Evolutionary conservation across 2,329 filamentous ascomycete species (phyloP), one percentile per base, ranked within the genome.

Genomic region (Cladosporium phlei): DNA sequence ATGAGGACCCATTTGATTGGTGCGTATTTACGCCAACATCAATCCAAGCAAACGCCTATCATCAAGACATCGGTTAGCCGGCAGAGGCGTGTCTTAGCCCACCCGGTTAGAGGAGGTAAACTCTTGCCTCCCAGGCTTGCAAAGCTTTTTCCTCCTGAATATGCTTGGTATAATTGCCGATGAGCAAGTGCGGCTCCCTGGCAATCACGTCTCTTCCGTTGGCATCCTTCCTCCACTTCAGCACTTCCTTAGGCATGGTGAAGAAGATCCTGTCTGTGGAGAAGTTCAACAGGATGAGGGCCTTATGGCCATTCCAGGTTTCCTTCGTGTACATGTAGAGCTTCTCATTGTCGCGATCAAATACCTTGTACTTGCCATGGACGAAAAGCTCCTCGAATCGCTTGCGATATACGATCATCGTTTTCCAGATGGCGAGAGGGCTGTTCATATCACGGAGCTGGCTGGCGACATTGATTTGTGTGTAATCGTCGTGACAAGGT

Each of bases 401-500:
- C 59, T 85, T 85, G 52, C 85, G 75, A 39, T 81, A 59, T 19
- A 66, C 46, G 17, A 62, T 45, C 46, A 83, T 73, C 30, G 28
- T 40, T 8, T 76, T 73, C 74, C 83, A 89, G 62, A 79, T 84
- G 48, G 71, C 66, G 59, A 82, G 78, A 20, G 82, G 73, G 7
- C 76, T 80, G n/a, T 69, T 59, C 2, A 59, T 59, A 49, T 78
- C 69, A 3, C 57, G 57, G 3, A 70, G 59, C 60, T 85, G 79
- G 1, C 68, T 57, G 2, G 72, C 74, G 21, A 79, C 83, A 57
- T 89, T 89, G 66, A 83, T 70, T 14, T 69, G 63, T 2, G 60
- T 61, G 61, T 80, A 82, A 58, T 80, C 76, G 47, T 82, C 77
- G 59, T 86, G 81, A 33, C 81, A 75, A 12, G 76, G 74, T 77